Base-by-base conservation (phyloP, 2,329 filamentous ascomycete genomes). In the Penicillium digitatum region DNA sequence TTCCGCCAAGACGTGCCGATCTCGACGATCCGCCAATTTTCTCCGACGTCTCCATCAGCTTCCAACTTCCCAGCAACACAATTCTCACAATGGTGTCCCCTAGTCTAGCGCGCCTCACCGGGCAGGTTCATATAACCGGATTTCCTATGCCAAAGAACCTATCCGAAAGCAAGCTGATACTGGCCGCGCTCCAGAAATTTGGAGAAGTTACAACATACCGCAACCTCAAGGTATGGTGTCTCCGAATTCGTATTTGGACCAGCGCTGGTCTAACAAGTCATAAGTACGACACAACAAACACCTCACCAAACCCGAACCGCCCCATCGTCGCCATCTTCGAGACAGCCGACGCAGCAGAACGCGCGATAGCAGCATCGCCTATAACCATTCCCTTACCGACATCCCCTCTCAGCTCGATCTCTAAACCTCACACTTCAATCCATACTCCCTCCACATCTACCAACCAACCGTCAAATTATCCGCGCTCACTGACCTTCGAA, bases 151-250 rank as follows among this genome's bases (percentile, higher is more conserved):
- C 70, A 14, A 64, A 60, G 24, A 69, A 58, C 31, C 52, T 76
- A 7, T 48, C 61, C 20, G 71, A 76, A 53, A 72, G 70, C 56
- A 67, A 65, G 55, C 62, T 65, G 18, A 59, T 76, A 26, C 66
- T 76, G 20, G 59, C 65, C 38, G 69, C 70, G 7, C 62, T 76
- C 18, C 73, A 75, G 57, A 71, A 72, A 62, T 76, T 72, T 61
- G 74, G 74, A 20, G 73, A 76, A 59, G 72, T 76, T 8, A 61
- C 66, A 10, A 69, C 68, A 24, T 76, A 74, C 58, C 63, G 68
- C 31, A 74, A 72, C 52, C 53, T 71, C 14, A 71, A 68, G 61
- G 72, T 75, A 61, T 22, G 48, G 40, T 10, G 16, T 26, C 32
- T 46, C 48, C 16, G 6, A 34, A 32, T 16, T 9, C 26, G 20